Evolutionary conservation across 2,329 filamentous ascomycete genomes (phyloP), one percentile per base, ranked within the genome.

Genomic region (Pseudogymnoascus sp.): DNA sequence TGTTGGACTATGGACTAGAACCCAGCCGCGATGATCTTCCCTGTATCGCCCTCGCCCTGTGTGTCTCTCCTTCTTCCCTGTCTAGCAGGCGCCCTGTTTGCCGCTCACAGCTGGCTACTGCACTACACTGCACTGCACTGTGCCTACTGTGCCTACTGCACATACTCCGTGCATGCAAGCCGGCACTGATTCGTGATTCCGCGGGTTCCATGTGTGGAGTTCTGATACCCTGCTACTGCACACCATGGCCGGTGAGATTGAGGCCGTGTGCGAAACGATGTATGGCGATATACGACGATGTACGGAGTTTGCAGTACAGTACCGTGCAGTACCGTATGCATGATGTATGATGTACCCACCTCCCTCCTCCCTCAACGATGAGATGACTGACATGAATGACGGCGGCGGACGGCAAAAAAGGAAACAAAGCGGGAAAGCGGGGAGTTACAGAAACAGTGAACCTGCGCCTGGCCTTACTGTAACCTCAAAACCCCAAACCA

Each of bases 161-260:
- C 50, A 18, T 56, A 14, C 50, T 35, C 50, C 50, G 11, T 56
- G 7, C 28, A 18, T 56, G 50, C 50, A 56, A 33, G 50, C 50
- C 50, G 50, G 50, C 50, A 56, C 50, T 35, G 50, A 18, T 56
- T 56, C 33, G 28, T 56, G 50, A 56, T 56, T 56, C 50, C 50
- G 50, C 50, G 50, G 28, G 10, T 56, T 33, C 50, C 50, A 56
- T 56, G 28, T 23, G 42, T 33, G 28, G 50, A 56, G 28, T 25
- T 50, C 50, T 56, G 50, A 56, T 56, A 56, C 50, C 35, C 50
- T 56, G 28, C 28, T 56, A 56, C 50, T 56, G 50, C 50, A 56
- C 28, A 56, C 28, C 50, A 21, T 56, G 50, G n/a, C 50, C 50
- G 50, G 50, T 56, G 50, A 56, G 50, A 56, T 31, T 56, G 25